Evolutionary conservation across 1,284 basidiomycete species (phyloP), one percentile per base, ranked within the genome.

Genomic region (Naganishia albida): DNA sequence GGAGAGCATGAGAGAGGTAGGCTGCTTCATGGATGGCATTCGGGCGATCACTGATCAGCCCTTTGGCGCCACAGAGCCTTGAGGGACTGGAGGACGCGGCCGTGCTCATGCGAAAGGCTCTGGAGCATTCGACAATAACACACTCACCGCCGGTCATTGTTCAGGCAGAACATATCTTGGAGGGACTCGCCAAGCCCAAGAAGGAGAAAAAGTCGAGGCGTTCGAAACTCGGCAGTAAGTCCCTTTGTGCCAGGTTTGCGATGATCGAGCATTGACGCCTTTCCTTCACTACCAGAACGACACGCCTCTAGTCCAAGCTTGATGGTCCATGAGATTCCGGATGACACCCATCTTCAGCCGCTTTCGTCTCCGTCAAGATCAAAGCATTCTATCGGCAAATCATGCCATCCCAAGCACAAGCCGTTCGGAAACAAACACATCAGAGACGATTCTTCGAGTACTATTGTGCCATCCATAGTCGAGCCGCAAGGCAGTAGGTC

Each of bases 161-260:
- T 48, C 52, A 42, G 40, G 50, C 25, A 39, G 42, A 15, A 20
- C 30, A 46, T 55, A 52, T 43, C 16, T 43, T n/a, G 55, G 62
- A 44, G 63, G 65, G 59, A 60, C 66, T n/a, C 71, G 74, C 51
- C 68, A 73, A 52, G 73, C 70, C 18, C 67, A 73, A 57, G 68
- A 69, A 40, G 63, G 63, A 40, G 51, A 66, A n/a, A 50, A 72
- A 51, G 53, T 62, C 23, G 49, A 68, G 62, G 66, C 69, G 23
- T 60, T 66, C 46, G 66, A 67, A 44, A 49, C 50, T 53, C 18
- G 39, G 53, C 55, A 48, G 62, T 43, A 30, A 26, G 55, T 25
- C 26, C 52, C 10, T 43, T 43, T 34, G 34, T 34, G 10, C 10
- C 10, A 34, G 34, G 34, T 20, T 40, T 63, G 56, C 20, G 62